These are phyloP conservation scores for Clonostachys byssicola DNA, from an alignment of 2,329 filamentous ascomycete genomes.

Conservation along the genomic window DNA sequence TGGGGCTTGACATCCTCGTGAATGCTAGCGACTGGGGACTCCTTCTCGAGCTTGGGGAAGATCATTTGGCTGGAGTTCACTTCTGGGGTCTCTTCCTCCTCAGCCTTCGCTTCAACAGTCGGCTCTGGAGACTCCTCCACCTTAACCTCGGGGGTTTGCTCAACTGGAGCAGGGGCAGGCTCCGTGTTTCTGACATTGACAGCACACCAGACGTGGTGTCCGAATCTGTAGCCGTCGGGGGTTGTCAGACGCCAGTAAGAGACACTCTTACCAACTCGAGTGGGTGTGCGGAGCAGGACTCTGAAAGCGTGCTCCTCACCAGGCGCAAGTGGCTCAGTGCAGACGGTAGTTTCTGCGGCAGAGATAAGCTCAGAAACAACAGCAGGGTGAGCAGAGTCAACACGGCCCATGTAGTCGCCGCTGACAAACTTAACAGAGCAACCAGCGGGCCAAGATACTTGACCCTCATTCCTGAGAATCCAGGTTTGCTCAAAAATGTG, in stretches of 20 bases:
- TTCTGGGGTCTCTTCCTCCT: constrained; percentile 15
- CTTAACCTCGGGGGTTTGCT: neutral
- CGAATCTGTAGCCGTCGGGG: constrained; percentile 75
- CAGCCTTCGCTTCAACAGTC: constrained; percentile 14
- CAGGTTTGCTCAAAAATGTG: constrained; percentile 84
- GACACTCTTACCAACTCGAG: constrained; percentile 68
- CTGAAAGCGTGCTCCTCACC: constrained; percentile 78
- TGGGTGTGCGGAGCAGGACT: constrained; percentile 77
- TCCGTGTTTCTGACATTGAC: constrained; percentile 60
- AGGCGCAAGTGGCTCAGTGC: constrained; percentile 63
- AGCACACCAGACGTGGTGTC: constrained; percentile 94
- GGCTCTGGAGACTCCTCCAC: neutral
- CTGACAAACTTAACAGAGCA: constrained; percentile 89
- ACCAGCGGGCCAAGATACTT: constrained; percentile 76
- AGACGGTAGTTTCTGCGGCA: constrained; percentile 78
- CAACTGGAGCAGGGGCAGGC: constrained; percentile 13
- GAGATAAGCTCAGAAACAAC: constrained; percentile 71
- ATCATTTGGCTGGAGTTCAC: constrained; percentile 69
- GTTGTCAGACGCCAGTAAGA: constrained; percentile 96
- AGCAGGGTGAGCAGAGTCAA: constrained; percentile 76
- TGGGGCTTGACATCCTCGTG: constrained; percentile 52
- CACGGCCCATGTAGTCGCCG: constrained; percentile 93
- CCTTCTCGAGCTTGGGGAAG: constrained; percentile 94
- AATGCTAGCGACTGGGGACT: constrained; percentile 79
- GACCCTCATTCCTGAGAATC: constrained; percentile 83